Conservation (phyloP, 495 filamentous ascomycete species). For the Sordaria brevicollis region DNA sequence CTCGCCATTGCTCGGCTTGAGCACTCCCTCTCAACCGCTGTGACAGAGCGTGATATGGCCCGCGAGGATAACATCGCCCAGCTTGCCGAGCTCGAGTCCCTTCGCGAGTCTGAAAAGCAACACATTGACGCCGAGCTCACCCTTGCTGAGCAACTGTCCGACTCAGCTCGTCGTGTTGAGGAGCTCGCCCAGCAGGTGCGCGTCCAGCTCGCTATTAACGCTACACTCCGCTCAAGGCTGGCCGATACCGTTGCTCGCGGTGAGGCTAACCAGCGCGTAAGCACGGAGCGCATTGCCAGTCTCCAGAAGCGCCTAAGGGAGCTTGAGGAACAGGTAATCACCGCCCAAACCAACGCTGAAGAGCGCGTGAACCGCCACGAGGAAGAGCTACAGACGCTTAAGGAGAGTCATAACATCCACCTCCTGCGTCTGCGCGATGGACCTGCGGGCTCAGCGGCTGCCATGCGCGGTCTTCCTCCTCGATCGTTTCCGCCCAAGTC, state of each 20-base stretch:
- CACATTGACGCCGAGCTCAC: slow-evolving; percentile 54
- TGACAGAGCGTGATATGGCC: slow-evolving; percentile 64
- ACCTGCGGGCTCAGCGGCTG: neutral
- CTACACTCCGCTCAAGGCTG: slow-evolving; percentile 66
- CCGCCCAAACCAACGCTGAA: slow-evolving; percentile 79
- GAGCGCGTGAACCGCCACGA: slow-evolving; percentile 74
- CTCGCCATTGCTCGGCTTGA: slow-evolving; percentile 53
- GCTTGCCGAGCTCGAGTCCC: slow-evolving; percentile 49
- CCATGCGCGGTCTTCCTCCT: slow-evolving; percentile 23
- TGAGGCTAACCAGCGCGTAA: slow-evolving; percentile 72
- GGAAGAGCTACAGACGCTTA: slow-evolving; percentile 65
- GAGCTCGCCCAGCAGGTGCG: slow-evolving; percentile 65
- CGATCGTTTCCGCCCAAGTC: slow-evolving; percentile 41
- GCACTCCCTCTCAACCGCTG: slow-evolving; percentile 50
- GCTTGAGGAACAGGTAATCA: slow-evolving; percentile 74
- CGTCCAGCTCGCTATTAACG: slow-evolving; percentile 67
- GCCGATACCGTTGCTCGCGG: slow-evolving; percentile 75
- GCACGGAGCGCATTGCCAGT: slow-evolving; percentile 67
- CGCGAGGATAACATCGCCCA: slow-evolving; percentile 49
- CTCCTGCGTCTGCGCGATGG: slow-evolving; percentile 60
- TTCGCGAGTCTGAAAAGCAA: slow-evolving; percentile 48
- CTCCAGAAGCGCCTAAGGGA: slow-evolving; percentile 69
- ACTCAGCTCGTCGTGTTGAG: slow-evolving; percentile 66
- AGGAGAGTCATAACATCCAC: slow-evolving; percentile 68
- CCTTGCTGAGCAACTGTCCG: slow-evolving; percentile 54